Evolutionary conservation across 306 rosid species (phyloP).

Genomic region (Cicer pinnatifidum): DNA sequence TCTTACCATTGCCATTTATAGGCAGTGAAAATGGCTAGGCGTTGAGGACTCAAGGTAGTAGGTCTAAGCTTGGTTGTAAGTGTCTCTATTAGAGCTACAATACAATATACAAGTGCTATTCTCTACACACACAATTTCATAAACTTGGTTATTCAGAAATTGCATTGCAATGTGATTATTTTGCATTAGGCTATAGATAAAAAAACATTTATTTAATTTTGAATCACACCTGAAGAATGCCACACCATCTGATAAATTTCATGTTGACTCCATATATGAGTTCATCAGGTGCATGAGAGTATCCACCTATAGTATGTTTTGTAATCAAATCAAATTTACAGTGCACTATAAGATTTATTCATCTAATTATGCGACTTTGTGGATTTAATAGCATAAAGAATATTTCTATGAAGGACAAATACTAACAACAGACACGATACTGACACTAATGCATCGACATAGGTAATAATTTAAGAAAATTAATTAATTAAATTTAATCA

Average conservation of each 20-base stretch:
- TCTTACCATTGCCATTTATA: slow-evolving; percentile 85
- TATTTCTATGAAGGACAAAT: too few relatives aligned
- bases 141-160: slow-evolving; percentile 44
- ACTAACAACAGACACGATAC: too few relatives aligned
- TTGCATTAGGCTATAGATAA: not conserved
- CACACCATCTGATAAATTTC: slow-evolving; percentile 84
- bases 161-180: slow-evolving; percentile 15
- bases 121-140: slow-evolving; percentile 58
- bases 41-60: slow-evolving; percentile 53
- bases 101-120: slow-evolving; percentile 81
- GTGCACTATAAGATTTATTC: not conserved
- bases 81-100: slow-evolving; percentile 79
- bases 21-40: slow-evolving; percentile 67
- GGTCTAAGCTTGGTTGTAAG: slow-evolving; percentile 74
- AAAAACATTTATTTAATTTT: slow-evolving; percentile 9
- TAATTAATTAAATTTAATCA: too few relatives aligned
- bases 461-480: too few relatives aligned
- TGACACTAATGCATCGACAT: too few relatives aligned
- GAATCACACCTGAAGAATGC: slow-evolving; percentile 78
- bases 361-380: not conserved
- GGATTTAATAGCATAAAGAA: not conserved
- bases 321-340: not conserved
- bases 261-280: slow-evolving; percentile 78
- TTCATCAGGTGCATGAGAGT: slow-evolving; percentile 83
- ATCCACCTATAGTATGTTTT: slow-evolving; percentile 61